Evolutionary conservation across 2,329 filamentous ascomycete species (phyloP).

Genomic region (Sporothrix variecibatus): DNA sequence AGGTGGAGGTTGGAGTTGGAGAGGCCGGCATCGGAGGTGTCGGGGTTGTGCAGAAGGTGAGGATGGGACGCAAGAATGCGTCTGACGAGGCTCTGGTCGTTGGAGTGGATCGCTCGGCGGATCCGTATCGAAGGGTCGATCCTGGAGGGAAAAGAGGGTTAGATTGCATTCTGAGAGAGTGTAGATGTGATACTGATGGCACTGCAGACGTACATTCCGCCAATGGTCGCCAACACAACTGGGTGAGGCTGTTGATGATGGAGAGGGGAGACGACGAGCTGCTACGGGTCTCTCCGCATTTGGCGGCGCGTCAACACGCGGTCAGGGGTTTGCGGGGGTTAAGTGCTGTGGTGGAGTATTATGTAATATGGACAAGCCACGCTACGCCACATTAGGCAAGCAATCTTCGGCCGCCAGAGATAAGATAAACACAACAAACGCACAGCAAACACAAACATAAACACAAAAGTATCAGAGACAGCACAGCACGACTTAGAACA

Average conservation of each 20-base stretch:
- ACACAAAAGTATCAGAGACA: not conserved
- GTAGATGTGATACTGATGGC: too few species aligned
- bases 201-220: not conserved
- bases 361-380: not conserved
- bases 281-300: not conserved
- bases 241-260: not conserved
- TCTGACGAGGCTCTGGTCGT: conserved; percentile 69
- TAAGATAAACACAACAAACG: not conserved
- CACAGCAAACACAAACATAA: not conserved
- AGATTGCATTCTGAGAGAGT: not conserved
- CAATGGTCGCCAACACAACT: not conserved
- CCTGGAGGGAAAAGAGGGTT: conserved; percentile 47
- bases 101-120: conserved; percentile 76
- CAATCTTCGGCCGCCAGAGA: not conserved
- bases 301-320: conserved; percentile 6
- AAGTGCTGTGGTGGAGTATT: not conserved
- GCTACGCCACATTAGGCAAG: not conserved
- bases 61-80: conserved; percentile 77
- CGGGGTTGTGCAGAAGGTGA: conserved; percentile 73
- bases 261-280: not conserved
- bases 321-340: not conserved
- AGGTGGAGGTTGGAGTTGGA: conserved; percentile 85
- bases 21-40: conserved; percentile 65
- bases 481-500: not conserved
- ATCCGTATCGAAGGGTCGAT: conserved; percentile 77